Base-by-base conservation (phyloP, 306 rosid genomes). In the Cucumis cinereus region DNA sequence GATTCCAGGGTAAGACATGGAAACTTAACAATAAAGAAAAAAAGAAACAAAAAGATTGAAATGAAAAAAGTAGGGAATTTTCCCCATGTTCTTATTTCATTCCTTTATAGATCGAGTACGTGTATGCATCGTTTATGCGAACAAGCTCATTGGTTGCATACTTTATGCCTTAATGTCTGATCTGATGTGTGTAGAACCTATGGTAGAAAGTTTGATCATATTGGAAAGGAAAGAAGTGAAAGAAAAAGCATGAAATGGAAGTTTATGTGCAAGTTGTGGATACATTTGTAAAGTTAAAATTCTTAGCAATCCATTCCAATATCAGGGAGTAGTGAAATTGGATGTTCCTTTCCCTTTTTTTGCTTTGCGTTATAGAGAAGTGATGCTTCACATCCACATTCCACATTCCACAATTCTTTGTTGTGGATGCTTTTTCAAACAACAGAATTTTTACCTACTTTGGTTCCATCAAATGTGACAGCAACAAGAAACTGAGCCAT, bases 371-470 rank as follows among this genome's bases (percentile, higher is more conserved):
- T 22, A 66, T 56, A 24, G 38, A 69, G 78, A 72, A 80, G 77
- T 64, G 64, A 58, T 47, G 75, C 77, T 70, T 82, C 55, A 50
- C 54, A 49, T 49, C 17, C 79, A 22, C 75, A 76, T 30, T 64
- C 69, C 67, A 53, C 81, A 55, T 30, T 64, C 69, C 67, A 53
- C 81, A 55, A 73, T 81, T 63, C 81, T 52, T 43, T 22, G n/a
- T 70, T 35, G 16, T 70, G 74, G 75, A 36, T 26, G 74, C 83
- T 74, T 67, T 79, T 76, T 19, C 10, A 67, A 74, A 50, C 59
- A 64, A 11, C 17, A 69, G 58, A 26, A 36, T 53, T 54, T 30
- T 52, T n/a, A 49, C 60, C 61, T 17, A 26, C 61, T 72, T 73
- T 67, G 5, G 7, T 43, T 68, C 74, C 13, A 43, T 43, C 74